Base-by-base conservation (phyloP, 2,329 filamentous ascomycete genomes). In the Cladosporium velox region DNA sequence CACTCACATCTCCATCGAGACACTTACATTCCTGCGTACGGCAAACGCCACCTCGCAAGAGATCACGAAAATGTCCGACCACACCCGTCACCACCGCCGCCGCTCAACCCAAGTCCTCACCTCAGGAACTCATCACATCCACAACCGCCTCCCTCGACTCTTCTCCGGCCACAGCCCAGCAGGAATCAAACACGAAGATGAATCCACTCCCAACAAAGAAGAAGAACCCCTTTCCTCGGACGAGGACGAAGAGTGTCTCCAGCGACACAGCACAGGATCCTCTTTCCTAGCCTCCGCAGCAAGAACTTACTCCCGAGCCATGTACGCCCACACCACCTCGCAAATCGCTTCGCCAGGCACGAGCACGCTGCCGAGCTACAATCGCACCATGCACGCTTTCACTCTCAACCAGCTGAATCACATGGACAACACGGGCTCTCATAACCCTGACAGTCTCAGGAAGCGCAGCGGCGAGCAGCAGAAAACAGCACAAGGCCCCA, bases 361-460 rank as follows among this genome's bases (percentile, higher is more conserved):
- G 8, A 28, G 52, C 8, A 55, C 28, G n/a, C 41, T 72, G 34
- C 70, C 69, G 18, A 65, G 65, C 44, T 75, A 74, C 41, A 65
- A 68, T 14, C 66, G 68, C 34, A 70, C 68, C 1, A 73, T 75
- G 71, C 70, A 74, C 51, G 71, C 70, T 15, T 70, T 69, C 64
- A 73, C 72, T 3, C 54, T 71, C 51, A 66, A 69, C 41, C 72
- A 73, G 62, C 44, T 73, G 32, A 68, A 70, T 35, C 55, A 63
- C 32, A 55, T 64, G 51, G 35, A 55, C 54, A 69, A 54, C 65
- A 68, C 34, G 52, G 61, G n/a, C 30, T 67, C 11, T n/a, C 49
- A 63, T 26, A 67, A 21, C 49, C 66, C 57, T 15, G 64, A n/a
- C 55, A 44, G 30, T 18, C 52, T 55, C 18, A 34, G n/a, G 18